Evolutionary conservation across 352 stramenopile species (phyloP).

Genomic region (Pythium aphanidermatum): DNA sequence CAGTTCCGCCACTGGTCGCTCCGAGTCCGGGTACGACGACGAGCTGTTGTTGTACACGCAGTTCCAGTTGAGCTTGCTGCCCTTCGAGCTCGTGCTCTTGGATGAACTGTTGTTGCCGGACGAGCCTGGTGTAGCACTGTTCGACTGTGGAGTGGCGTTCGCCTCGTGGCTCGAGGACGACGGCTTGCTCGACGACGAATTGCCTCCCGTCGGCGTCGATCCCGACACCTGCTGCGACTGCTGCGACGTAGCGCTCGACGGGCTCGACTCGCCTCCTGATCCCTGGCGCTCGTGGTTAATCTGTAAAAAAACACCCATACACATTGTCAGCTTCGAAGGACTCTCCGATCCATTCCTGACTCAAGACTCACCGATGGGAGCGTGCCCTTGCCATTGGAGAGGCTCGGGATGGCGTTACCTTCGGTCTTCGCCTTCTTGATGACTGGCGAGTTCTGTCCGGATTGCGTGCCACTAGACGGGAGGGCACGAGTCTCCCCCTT

Average conservation of each 20-base stretch:
- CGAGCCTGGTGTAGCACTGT: constrained; percentile 11
- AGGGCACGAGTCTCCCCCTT: constrained; percentile 32
- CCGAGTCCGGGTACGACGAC: constrained; percentile 65
- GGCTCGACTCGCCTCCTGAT: constrained; percentile 52
- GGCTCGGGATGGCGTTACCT: constrained; percentile 45
- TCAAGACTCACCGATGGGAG: constrained; percentile 40
- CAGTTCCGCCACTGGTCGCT: constrained; percentile 78
- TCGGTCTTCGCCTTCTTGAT: constrained; percentile 77
- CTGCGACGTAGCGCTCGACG: constrained; percentile 26
- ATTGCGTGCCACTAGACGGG: constrained; percentile 24
- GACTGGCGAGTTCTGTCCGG: constrained; percentile 46
- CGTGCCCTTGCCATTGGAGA: constrained; percentile 60
- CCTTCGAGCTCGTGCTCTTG: constrained; percentile 76
- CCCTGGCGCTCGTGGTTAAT: constrained; percentile 50
- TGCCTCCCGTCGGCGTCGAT: constrained; percentile 25
- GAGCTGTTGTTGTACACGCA: constrained; percentile 73
- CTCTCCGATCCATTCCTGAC: too few species aligned
- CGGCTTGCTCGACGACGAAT: constrained; percentile 16
- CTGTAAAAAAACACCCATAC: constrained; percentile 26
- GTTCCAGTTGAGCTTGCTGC: constrained; percentile 82
- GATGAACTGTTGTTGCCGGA: constrained; percentile 35
- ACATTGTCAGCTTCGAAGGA: too few species aligned
- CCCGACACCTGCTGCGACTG: constrained; percentile 17
- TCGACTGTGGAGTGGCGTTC: constrained; percentile 3
- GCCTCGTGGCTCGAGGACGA: constrained; percentile 15